A percentile compares a stretch with the other conserved stretches of the same genome.
Evolutionary conservation across 2,329 filamentous ascomycete species (phyloP).

Genomic region (Paecilomyces dactylethromorphus): DNA sequence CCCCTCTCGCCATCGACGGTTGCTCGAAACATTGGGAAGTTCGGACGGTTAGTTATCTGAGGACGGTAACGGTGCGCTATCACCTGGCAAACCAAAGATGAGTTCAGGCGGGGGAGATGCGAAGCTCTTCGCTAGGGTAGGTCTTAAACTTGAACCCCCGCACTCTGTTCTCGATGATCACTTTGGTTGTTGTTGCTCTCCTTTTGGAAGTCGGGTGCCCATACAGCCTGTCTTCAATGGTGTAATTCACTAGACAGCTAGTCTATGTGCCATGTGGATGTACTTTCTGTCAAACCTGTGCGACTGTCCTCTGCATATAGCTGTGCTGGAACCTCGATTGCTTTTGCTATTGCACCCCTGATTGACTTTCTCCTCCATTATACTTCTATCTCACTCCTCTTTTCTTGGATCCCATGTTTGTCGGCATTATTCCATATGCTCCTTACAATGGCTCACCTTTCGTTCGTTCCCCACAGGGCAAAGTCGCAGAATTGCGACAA

Average conservation of each 20-base stretch:
- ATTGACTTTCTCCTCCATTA: conserved; percentile 2
- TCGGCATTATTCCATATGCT: conserved; percentile 21
- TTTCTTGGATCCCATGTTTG: conserved; percentile 18
- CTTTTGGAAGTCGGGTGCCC: conserved; percentile 7
- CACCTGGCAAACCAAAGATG: conserved; percentile 38
- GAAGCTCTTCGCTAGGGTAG: conserved; percentile 97
- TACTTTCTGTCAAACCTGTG: conserved; percentile 7
- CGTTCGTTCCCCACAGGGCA: conserved; percentile 64
- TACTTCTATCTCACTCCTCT: neutral
- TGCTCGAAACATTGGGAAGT: neutral
- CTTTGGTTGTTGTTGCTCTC: neutral
- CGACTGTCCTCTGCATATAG: conserved; percentile 5
- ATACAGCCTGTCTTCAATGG: conserved; percentile 17
- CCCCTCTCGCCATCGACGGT: neutral
- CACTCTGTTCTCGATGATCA: conserved; percentile 9
- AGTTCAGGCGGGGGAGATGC: conserved; percentile 79
- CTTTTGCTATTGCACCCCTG: neutral
- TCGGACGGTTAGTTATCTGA: conserved; percentile 8
- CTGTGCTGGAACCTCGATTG: neutral
- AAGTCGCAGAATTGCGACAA: conserved; percentile 91
- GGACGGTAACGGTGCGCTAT: neutral
- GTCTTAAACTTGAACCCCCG: conserved; percentile 31
- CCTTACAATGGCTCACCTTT: conserved; percentile 24
- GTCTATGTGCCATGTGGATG: neutral
- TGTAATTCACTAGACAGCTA: neutral